phyloP scores from a whole-genome alignment of 768 basidiomycete species.

The Postia placenta region DNA sequence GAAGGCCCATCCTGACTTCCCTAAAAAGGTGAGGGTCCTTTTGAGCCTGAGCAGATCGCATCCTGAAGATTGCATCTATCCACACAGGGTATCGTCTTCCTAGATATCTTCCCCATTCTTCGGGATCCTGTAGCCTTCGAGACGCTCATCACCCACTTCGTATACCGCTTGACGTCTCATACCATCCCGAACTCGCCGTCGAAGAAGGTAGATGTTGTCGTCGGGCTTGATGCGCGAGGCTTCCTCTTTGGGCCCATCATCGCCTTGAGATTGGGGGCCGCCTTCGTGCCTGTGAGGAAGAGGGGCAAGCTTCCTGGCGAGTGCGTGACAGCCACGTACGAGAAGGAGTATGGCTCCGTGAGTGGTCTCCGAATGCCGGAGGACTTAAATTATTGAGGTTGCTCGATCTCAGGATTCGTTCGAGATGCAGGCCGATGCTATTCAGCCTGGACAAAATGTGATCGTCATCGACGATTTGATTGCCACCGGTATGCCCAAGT shows the following conservation, averaged over 20 bases:
- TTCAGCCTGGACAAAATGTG: constrained; percentile 77
- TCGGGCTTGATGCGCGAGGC: constrained; percentile 93
- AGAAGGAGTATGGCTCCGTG: constrained; percentile 92
- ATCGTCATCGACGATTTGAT: constrained; percentile 93
- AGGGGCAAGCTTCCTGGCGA: constrained; percentile 90
- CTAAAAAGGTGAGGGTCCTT: constrained; percentile 63
- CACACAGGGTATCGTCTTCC: constrained; percentile 77
- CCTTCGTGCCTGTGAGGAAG: constrained; percentile 95
- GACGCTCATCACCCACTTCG: constrained; percentile 82
- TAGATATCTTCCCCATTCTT: constrained; percentile 94
- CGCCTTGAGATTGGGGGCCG: constrained; percentile 84
- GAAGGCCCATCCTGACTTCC: constrained; percentile 69
- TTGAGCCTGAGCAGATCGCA: background rate
- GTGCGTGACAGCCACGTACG: constrained; percentile 67
- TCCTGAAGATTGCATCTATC: background rate
- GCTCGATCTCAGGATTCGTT: constrained; percentile 68
- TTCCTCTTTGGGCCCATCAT: constrained; percentile 93
- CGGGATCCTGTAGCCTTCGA: constrained; percentile 84
- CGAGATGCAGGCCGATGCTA: constrained; percentile 88
- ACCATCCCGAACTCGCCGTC: constrained; percentile 55
- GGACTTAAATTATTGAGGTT: background rate
- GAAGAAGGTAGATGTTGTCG: constrained; percentile 83
- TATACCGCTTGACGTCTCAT: constrained; percentile 78
- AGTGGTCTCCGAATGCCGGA: constrained; percentile 20
- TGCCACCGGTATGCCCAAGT: constrained; percentile 69